phyloP scores from a whole-genome alignment of 768 basidiomycete species.

The Xerocomellus chrysenteron region DNA sequence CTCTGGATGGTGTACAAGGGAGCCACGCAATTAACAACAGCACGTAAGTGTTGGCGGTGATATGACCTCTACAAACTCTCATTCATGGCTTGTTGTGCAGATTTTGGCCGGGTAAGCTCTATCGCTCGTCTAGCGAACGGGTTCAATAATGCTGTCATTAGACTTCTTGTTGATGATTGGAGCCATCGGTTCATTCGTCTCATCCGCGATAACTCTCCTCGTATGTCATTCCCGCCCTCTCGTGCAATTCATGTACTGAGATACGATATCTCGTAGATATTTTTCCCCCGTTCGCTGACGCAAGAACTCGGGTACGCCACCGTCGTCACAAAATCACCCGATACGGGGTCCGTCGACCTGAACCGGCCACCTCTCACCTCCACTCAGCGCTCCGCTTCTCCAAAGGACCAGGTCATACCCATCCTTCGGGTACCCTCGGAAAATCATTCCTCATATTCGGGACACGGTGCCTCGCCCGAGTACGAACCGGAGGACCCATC shows the following conservation, averaged over 20 bases:
- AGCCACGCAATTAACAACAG: slow-evolving; percentile 50
- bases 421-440: slow-evolving; percentile 21
- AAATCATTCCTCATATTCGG: slow-evolving; percentile 21
- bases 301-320: slow-evolving; percentile 60
- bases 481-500: slow-evolving; percentile 38
- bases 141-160: slow-evolving; percentile 15
- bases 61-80: neutral
- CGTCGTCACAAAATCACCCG: slow-evolving; percentile 33
- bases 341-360: slow-evolving; percentile 24
- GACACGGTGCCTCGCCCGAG: slow-evolving; percentile 37
- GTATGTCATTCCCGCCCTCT: slow-evolving; percentile 40
- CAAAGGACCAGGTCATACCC: slow-evolving; percentile 25
- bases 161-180: slow-evolving; percentile 73
- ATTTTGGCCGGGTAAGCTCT: slow-evolving; percentile 56
- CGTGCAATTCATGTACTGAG: neutral
- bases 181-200: slow-evolving; percentile 74
- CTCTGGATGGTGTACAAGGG: slow-evolving; percentile 58
- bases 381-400: slow-evolving; percentile 15
- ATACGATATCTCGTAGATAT: slow-evolving; percentile 45
- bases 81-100: slow-evolving; percentile 31
- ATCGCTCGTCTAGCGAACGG: neutral
- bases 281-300: slow-evolving; percentile 74
- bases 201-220: slow-evolving; percentile 76
- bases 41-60: slow-evolving; percentile 45
- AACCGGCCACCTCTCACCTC: slow-evolving; percentile 2